These are phyloP conservation scores for Epichloe hybrida DNA, from an alignment of 2,329 filamentous ascomycete genomes.

Conservation along the genomic window DNA sequence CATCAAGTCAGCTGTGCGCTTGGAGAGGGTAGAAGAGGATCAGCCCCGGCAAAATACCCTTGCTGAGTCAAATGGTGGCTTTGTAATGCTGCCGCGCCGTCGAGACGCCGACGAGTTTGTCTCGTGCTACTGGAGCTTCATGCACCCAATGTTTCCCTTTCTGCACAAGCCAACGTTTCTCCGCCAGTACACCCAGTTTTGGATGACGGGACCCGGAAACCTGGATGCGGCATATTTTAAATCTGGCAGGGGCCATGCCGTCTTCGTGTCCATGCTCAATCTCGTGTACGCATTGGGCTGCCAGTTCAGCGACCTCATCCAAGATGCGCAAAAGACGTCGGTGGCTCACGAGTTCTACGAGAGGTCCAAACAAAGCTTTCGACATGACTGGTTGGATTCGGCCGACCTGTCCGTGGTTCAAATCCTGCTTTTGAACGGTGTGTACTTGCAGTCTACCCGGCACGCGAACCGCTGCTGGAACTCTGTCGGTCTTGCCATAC, in stretches of 20 bases:
- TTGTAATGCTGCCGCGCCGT: neutral
- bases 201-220: neutral
- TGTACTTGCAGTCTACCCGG: conserved; percentile 2
- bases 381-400: conserved; percentile 1
- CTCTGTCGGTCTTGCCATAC: conserved; percentile 2
- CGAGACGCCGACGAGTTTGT: neutral
- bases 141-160: conserved; percentile 1
- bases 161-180: conserved; percentile 1
- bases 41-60: neutral
- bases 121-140: conserved; percentile 3
- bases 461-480: conserved; percentile 4
- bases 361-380: neutral
- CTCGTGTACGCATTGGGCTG: conserved; percentile 1
- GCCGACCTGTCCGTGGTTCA: conserved; percentile 2
- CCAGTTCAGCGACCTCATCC: conserved; percentile 1
- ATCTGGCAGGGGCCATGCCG: neutral
- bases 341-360: conserved; percentile 2
- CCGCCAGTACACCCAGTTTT: neutral
- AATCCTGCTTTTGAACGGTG: neutral
- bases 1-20: neutral
- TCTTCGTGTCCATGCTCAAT: conserved; percentile 2
- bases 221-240: neutral
- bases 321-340: neutral
- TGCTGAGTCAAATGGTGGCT: neutral
- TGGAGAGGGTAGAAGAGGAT: neutral